A percentile compares a stretch with the other conserved stretches of the same genome.
Conservation (phyloP, 352 stramenopile species). For the Globisporangium acanthophoron region DNA sequence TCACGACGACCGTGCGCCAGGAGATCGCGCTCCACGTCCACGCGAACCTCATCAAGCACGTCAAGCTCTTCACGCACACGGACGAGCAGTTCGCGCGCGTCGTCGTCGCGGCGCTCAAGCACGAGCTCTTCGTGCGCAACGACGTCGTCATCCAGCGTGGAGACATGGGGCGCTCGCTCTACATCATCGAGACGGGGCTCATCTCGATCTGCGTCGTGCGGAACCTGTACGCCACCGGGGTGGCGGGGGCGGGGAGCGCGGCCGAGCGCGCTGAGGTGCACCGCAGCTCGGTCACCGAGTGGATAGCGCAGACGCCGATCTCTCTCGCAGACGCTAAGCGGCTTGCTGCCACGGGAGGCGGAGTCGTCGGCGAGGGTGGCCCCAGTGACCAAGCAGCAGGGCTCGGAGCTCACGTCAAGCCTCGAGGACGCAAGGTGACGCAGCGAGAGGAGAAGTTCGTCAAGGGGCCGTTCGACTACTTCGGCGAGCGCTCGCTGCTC, state of each 20-base stretch:
- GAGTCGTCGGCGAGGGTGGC: background rate
- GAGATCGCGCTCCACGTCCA: slow-evolving; percentile 62
- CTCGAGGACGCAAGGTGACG: slow-evolving; percentile 7
- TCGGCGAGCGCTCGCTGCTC: slow-evolving; percentile 67
- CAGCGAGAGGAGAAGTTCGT: slow-evolving; percentile 57
- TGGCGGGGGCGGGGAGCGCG: background rate
- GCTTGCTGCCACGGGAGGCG: background rate
- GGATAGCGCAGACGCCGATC: slow-evolving; percentile 7
- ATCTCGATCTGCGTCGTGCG: slow-evolving; percentile 54
- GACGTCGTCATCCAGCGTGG: slow-evolving; percentile 43
- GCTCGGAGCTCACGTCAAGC: background rate
- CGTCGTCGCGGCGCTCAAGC: slow-evolving; percentile 27
- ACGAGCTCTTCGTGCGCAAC: slow-evolving; percentile 44
- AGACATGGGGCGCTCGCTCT: slow-evolving; percentile 35
- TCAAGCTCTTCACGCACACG: slow-evolving; percentile 29
- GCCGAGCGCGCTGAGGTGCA: background rate
- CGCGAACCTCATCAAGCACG: slow-evolving; percentile 35
- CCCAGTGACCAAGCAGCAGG: background rate
- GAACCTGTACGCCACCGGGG: slow-evolving; percentile 2
- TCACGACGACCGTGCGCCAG: slow-evolving; percentile 44
- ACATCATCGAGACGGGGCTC: slow-evolving; percentile 51
- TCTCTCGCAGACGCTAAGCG: slow-evolving; percentile 11
- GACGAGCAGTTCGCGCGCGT: slow-evolving; percentile 28
- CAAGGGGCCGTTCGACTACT: slow-evolving; percentile 72
- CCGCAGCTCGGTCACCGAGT: slow-evolving; percentile 13